Percentiles rank a stretch among this genome's conserved stretches.
phyloP scores from a whole-genome alignment of 441 rosid genomes.

The Iberis amara region DNA sequence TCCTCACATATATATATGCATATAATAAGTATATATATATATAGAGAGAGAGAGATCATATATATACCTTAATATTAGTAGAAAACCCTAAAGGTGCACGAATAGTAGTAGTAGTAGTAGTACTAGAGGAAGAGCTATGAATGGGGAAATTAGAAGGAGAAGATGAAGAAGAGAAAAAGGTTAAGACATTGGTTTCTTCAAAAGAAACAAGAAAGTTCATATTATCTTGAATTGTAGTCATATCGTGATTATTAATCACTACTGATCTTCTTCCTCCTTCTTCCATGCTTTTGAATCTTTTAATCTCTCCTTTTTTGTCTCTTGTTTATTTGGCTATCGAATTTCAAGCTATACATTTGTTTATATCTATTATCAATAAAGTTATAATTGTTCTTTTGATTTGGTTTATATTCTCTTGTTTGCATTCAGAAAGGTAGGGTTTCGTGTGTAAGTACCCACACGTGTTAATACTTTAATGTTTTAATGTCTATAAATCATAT shows the following conservation, averaged over 20 bases:
- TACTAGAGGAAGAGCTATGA: constrained; percentile 33
- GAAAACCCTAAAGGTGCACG: constrained; percentile 42
- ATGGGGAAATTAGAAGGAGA: constrained; percentile 39
- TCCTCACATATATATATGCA: not conserved
- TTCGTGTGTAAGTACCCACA: constrained; percentile 30
- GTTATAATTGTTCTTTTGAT: constrained; percentile 6
- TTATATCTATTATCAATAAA: constrained; percentile 10
- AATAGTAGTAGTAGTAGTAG: constrained; percentile 16
- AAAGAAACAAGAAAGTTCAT: constrained; percentile 65
- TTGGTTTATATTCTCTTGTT: constrained; percentile 26
- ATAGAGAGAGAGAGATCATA: not conserved
- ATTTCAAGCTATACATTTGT: too few species aligned
- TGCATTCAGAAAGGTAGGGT: constrained; percentile 30
- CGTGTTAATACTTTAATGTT: too few species aligned
- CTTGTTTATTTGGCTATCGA: too few species aligned
- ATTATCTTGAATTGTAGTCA: constrained; percentile 38
- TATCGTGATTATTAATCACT: constrained; percentile 37
- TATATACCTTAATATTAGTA: constrained; percentile 37
- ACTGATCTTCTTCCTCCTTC: constrained; percentile 25
- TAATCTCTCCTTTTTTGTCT: constrained; percentile 16
- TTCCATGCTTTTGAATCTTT: constrained; percentile 23
- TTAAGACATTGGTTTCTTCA: constrained; percentile 69
- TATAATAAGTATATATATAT: not conserved
- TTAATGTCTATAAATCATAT: too few species aligned
- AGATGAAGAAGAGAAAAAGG: constrained; percentile 55